Conservation (phyloP, 192 early-diverging fungal genomes). For the Coemansia sp. region DNA sequence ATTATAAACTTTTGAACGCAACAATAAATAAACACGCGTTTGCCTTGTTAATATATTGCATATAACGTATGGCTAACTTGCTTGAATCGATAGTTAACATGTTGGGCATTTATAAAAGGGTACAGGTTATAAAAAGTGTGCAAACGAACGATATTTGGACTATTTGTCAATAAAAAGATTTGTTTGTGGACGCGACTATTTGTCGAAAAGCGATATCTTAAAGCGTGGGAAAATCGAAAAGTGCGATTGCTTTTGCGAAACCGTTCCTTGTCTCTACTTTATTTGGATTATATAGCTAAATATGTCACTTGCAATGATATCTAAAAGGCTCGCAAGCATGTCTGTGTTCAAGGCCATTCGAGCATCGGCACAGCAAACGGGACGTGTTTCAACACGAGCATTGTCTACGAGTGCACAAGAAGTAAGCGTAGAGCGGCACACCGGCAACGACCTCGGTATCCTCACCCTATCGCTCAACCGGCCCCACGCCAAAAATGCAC, state of each 20-base stretch:
- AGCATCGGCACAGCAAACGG: not conserved
- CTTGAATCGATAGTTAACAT: too few relatives aligned
- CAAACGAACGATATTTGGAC: too few relatives aligned
- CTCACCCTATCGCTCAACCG: slow-evolving; percentile 78
- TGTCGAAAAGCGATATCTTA: not conserved
- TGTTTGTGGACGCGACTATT: too few relatives aligned
- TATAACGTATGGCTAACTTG: too few relatives aligned
- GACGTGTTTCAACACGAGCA: not conserved
- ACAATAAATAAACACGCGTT: too few relatives aligned
- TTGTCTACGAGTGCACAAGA: slow-evolving; percentile 4
- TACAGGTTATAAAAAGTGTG: too few relatives aligned
- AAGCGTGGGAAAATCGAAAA: not conserved
- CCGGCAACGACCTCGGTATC: slow-evolving; percentile 63
- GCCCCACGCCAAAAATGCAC: slow-evolving; percentile 83
- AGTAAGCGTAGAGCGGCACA: slow-evolving; percentile 21
- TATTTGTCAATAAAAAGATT: too few relatives aligned
- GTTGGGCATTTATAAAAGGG: too few relatives aligned
- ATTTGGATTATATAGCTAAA: not conserved
- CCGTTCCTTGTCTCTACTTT: not conserved
- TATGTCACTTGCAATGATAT: not conserved
- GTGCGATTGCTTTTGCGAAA: not conserved
- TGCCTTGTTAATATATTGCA: too few relatives aligned
- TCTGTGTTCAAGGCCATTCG: not conserved
- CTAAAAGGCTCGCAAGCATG: not conserved
- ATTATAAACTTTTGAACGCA: too few relatives aligned